phyloP scores from a whole-genome alignment of 805 yeast genomes.

The Yamadazyma endophytica region DNA sequence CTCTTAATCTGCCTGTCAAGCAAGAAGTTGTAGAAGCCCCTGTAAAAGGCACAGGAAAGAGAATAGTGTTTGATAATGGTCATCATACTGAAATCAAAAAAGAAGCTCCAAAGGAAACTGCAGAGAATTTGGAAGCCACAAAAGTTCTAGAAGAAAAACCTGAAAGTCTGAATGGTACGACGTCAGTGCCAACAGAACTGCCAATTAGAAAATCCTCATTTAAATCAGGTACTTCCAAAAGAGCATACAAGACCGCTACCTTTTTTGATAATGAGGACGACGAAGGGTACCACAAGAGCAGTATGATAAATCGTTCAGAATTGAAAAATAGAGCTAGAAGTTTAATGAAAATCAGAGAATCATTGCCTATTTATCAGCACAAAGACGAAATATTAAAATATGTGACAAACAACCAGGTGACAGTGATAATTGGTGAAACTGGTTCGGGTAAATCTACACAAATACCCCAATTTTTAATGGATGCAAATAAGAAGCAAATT shows the following conservation, averaged over 20 bases:
- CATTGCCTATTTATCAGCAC: constrained; percentile 74
- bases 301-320: background rate
- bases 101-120: too few relatives aligned
- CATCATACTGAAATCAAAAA: too few relatives aligned
- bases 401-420: constrained; percentile 55
- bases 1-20: too few relatives aligned
- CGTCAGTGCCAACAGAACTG: too few relatives aligned
- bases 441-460: constrained; percentile 99
- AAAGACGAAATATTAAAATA: constrained; percentile 58
- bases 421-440: constrained; percentile 90
- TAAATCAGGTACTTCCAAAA: too few relatives aligned
- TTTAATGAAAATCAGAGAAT: constrained; percentile 48
- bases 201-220: too few relatives aligned
- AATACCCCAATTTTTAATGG: constrained; percentile 85
- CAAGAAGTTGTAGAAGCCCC: background rate
- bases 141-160: too few relatives aligned
- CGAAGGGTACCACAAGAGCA: background rate
- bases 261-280: background rate
- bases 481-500: constrained; percentile 48
- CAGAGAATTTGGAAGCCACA: too few relatives aligned
- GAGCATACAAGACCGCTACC: too few relatives aligned
- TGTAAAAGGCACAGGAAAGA: constrained; percentile 3
- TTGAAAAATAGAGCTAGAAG: background rate
- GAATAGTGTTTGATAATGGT: constrained; percentile 4
- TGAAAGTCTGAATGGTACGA: too few relatives aligned